A percentile compares a stretch with the other conserved stretches of the same genome.
Evolutionary conservation across 1,139 yeast species (phyloP).

Genomic region (Scheffersomyces segobiensis): DNA sequence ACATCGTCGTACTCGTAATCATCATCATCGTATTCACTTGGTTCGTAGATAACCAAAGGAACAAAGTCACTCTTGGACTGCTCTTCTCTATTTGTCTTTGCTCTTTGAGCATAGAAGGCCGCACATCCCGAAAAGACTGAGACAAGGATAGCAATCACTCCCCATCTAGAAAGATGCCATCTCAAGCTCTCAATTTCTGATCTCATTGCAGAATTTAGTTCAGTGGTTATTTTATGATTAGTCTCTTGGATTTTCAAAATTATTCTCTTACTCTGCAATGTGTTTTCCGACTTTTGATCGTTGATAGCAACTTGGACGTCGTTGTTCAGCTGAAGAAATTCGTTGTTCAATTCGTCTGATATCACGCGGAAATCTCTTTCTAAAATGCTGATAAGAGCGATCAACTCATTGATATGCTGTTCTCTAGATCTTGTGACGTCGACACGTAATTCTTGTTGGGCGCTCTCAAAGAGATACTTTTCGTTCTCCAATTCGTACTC

Average conservation of each 20-base stretch:
- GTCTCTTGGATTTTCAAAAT: constrained; percentile 79
- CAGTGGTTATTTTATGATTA: constrained; percentile 82
- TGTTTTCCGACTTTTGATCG: constrained; percentile 84
- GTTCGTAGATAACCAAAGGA: constrained; percentile 49
- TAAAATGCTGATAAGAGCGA: constrained; percentile 64
- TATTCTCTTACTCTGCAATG: constrained; percentile 69
- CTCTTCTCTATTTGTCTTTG: constrained; percentile 23
- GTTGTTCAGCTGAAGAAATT: constrained; percentile 63
- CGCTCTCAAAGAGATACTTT: constrained; percentile 85
- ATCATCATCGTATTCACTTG: constrained; percentile 50
- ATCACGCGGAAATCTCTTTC: constrained; percentile 72
- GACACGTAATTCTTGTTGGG: constrained; percentile 81
- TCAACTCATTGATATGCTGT: constrained; percentile 65
- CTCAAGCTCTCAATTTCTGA: constrained; percentile 85
- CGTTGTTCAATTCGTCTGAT: constrained; percentile 76
- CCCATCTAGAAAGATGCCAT: constrained; percentile 93
- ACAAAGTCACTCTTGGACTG: constrained; percentile 36
- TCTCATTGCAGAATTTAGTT: constrained; percentile 76
- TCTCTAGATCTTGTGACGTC: constrained; percentile 78
- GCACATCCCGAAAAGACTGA: constrained; percentile 44
- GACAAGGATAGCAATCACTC: constrained; percentile 60
- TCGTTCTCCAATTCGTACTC: constrained; percentile 80
- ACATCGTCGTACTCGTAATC: constrained; percentile 45
- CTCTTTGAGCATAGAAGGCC: constrained; percentile 40
- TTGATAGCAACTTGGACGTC: constrained; percentile 83